phyloP scores from a whole-genome alignment of 176 grass and related monocot genomes.

The Chrysopogon serrulatus region DNA sequence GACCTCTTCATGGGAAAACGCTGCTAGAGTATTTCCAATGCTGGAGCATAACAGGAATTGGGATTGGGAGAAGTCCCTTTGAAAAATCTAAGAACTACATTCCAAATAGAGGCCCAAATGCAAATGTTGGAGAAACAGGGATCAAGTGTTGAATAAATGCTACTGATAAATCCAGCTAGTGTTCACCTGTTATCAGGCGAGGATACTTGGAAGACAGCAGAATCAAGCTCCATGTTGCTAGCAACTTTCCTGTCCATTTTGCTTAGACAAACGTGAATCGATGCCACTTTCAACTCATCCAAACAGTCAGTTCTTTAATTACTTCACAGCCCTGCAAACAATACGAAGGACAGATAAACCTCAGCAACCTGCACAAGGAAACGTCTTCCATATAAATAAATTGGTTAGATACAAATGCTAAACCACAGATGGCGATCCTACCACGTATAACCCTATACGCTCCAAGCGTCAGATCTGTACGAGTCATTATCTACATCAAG shows the following conservation, averaged over 20 bases:
- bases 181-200: conserved; percentile 67
- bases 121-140: not conserved
- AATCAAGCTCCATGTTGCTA: conserved; percentile 61
- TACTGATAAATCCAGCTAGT: not conserved
- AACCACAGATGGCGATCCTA: not conserved
- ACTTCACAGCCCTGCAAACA: conserved; percentile 45
- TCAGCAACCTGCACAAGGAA: conserved; percentile 19
- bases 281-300: not conserved
- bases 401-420: not conserved
- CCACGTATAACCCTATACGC: not conserved
- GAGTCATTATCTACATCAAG: not conserved
- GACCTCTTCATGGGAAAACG: not conserved
- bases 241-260: conserved; percentile 54
- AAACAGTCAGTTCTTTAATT: not conserved
- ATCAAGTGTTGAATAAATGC: not conserved
- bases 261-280: not conserved
- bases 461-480: not conserved
- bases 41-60: not conserved
- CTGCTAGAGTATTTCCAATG: not conserved
- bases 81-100: not conserved
- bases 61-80: not conserved
- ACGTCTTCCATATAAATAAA: not conserved
- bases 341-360: not conserved
- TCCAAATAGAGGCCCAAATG: not conserved
- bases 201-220: conserved; percentile 62